Evolutionary conservation across 2,329 filamentous ascomycete genomes (phyloP), one percentile per base, ranked within the genome.

Genomic region (Calonectria henricotiae): DNA sequence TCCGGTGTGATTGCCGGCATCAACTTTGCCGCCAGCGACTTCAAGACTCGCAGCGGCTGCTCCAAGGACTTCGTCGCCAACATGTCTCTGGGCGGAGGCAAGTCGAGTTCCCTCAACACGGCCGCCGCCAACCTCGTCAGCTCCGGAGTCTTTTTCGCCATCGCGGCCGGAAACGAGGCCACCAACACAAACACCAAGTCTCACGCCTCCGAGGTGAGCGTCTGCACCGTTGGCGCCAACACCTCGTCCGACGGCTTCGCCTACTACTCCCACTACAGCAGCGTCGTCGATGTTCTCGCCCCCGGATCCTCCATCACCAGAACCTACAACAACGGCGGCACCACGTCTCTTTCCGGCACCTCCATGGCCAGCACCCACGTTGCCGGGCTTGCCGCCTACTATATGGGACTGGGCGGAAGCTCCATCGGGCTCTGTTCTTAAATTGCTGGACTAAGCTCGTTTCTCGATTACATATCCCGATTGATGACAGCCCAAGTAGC

Each of bases 21-120:
- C 73, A 83, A 86, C 76, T 86, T 79, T 41, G 85, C 85, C 5
- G 79, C 80, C 43, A 68, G 73, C 15, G 84, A 86, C 73, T 74
- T 80, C 80, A 81, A 69, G 79, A 71, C 64, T 15, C 64, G 64
- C 51, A 66, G 54, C 32, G 64, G 64, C 74, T 86, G 85, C 80
- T 78, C 81, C 72, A 83, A 80, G 51, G 85, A 85, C 30, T 80
- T 84, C 44, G 87, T 90, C 17, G 85, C 87, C 75, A 89, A 86
- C 82, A 89, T 90, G 88, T 89, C 86, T 17, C 85, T 90, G 4
- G 88, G 89, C 11, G 88, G 88, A 17, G 62, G 75, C 67, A 80
- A 74, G 69, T 87, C 86, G 3, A 68, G 80, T 2, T 78, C 87
- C 12, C 75, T 89, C 73, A 90, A 90, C 83, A 78, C 76, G 20